Percentiles rank a stretch among this genome's conserved stretches.
phyloP scores from a whole-genome alignment of 2,329 filamentous ascomycete species.

The Fusarium protoensiforme region DNA sequence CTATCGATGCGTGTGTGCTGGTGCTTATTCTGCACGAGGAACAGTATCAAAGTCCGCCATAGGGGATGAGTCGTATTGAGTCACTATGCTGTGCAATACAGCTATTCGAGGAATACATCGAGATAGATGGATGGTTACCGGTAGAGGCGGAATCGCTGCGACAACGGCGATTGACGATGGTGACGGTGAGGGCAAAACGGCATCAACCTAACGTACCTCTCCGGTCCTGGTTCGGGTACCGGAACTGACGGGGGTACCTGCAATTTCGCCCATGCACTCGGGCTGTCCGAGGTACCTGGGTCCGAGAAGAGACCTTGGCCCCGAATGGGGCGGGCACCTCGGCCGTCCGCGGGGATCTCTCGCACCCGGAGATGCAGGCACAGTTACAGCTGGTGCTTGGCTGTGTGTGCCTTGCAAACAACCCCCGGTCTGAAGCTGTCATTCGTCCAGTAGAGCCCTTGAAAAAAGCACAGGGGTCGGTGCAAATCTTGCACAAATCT shows the following conservation, averaged over 20 bases:
- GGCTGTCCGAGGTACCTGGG: slow-evolving; percentile 32
- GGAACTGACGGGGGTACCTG: slow-evolving; percentile 23
- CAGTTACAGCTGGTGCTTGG: neutral
- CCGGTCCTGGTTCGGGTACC: slow-evolving; percentile 25
- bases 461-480: slow-evolving; percentile 14
- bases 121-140: neutral
- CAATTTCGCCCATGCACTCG: neutral
- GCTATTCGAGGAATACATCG: neutral
- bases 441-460: neutral
- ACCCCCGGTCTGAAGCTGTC: neutral
- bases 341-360: slow-evolving; percentile 25
- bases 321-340: slow-evolving; percentile 12
- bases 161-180: neutral
- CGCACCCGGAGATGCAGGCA: neutral
- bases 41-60: neutral
- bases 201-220: slow-evolving; percentile 15
- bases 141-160: slow-evolving; percentile 4
- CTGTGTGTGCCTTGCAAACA: neutral
- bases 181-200: neutral
- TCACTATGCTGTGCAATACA: neutral
- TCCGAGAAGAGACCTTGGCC: slow-evolving; percentile 26
- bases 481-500: slow-evolving; percentile 20
- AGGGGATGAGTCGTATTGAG: neutral
- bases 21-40: slow-evolving; percentile 14
- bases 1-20: slow-evolving; percentile 4